phyloP scores from a whole-genome alignment of 2,329 filamentous ascomycete genomes.

The Fusarium sp. region DNA sequence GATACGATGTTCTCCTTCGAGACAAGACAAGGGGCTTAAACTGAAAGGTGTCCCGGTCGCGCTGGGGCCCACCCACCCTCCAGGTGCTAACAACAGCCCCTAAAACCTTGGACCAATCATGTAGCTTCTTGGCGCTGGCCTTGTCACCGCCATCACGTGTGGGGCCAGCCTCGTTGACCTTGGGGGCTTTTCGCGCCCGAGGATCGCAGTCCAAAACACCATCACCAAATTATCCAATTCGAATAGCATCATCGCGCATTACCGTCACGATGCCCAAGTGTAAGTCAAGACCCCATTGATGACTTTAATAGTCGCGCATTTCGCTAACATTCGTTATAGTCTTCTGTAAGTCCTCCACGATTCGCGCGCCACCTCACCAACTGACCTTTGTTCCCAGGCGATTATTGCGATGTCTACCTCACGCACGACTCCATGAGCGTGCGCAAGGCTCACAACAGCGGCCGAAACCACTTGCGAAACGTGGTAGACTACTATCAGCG shows the following conservation, averaged over 20 bases:
- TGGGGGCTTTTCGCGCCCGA: constrained; percentile 35
- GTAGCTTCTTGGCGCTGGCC: constrained; percentile 33
- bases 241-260: constrained; percentile 25
- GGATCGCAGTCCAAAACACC: constrained; percentile 15
- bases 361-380: constrained; percentile 20
- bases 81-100: constrained; percentile 10
- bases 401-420: constrained; percentile 99
- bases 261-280: constrained; percentile 85
- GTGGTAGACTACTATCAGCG: constrained; percentile 99
- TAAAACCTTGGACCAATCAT: constrained; percentile 31
- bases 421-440: constrained; percentile 99
- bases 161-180: constrained; percentile 46
- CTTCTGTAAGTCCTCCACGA: constrained; percentile 38
- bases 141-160: constrained; percentile 46
- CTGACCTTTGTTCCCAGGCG: constrained; percentile 64
- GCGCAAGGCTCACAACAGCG: constrained; percentile 97
- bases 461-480: constrained; percentile 96
- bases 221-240: constrained; percentile 19
- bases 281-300: constrained; percentile 61
- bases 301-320: constrained; percentile 23
- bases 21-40: constrained; percentile 40
- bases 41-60: constrained; percentile 50
- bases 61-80: constrained; percentile 34
- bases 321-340: constrained; percentile 50
- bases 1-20: constrained; percentile 31